Percentiles rank a stretch among this genome's conserved stretches.
Evolutionary conservation across 805 yeast species (phyloP).

Genomic region (Limtongia smithiae): DNA sequence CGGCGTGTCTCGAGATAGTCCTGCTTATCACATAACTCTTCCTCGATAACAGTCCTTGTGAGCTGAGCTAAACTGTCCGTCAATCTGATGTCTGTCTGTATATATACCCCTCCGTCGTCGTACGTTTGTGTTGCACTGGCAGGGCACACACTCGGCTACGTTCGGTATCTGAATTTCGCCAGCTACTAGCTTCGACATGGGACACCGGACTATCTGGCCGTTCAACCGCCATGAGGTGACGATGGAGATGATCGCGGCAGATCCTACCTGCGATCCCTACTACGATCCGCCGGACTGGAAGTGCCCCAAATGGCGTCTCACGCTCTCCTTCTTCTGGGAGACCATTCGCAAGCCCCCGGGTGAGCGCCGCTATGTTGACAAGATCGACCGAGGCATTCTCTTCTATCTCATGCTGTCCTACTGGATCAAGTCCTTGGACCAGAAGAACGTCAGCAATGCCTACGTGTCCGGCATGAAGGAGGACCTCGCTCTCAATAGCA

Average conservation of each 20-base stretch:
- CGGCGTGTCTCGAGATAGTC: no score
- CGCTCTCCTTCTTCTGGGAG: constrained; percentile 23
- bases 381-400: constrained; percentile 38
- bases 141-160: no score
- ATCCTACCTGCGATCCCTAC: constrained; percentile 25
- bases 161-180: no score
- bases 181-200: no score
- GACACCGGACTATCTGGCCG: no score
- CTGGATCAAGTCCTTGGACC: constrained; percentile 54
- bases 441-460: constrained; percentile 58
- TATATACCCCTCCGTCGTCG: no score
- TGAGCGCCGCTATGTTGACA: constrained; percentile 37
- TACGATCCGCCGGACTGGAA: constrained; percentile 25
- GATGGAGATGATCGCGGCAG: constrained; percentile 21
- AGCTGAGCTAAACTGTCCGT: no score
- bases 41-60: no score
- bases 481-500: constrained; percentile 53
- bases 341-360: constrained; percentile 29
- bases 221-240: constrained; percentile 23
- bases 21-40: no score
- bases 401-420: constrained; percentile 43
- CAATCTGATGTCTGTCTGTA: no score
- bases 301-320: constrained; percentile 13
- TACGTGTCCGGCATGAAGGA: constrained; percentile 64
- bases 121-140: no score